Evolutionary conservation across 352 stramenopile species (phyloP).

Genomic region (Globisporangium takayamanum): DNA sequence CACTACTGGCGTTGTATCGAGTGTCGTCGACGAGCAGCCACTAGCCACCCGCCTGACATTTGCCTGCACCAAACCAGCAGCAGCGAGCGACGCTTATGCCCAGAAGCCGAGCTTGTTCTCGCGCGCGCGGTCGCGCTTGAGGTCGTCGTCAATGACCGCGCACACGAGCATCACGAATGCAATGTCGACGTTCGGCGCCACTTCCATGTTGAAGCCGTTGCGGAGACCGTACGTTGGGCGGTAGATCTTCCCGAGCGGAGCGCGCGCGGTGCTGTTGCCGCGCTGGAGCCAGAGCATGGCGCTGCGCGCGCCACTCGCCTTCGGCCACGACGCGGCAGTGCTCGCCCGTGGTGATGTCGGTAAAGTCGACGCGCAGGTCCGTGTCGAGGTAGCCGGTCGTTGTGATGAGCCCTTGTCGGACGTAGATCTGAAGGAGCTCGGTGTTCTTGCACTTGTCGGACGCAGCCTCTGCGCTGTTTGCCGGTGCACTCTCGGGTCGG

Average conservation of each 20-base stretch:
- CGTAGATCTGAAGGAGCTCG: constrained; percentile 8
- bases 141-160: constrained; percentile 7
- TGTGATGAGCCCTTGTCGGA: constrained; percentile 1
- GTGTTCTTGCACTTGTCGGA: not conserved
- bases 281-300: constrained; percentile 7
- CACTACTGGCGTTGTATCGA: too few relatives aligned
- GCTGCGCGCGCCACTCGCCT: constrained; percentile 6
- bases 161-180: constrained; percentile 7
- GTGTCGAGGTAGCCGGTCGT: constrained; percentile 3
- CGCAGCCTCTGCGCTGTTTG: not conserved
- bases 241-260: constrained; percentile 4
- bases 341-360: constrained; percentile 4
- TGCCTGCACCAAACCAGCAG: too few relatives aligned
- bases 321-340: constrained; percentile 4
- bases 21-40: too few relatives aligned
- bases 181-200: constrained; percentile 5
- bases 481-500: not conserved
- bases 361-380: constrained; percentile 8
- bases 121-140: constrained; percentile 1
- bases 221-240: not conserved
- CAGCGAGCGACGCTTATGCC: not conserved
- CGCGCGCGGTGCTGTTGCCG: not conserved
- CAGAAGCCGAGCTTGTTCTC: constrained; percentile 1
- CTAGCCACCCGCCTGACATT: too few relatives aligned
- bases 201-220: constrained; percentile 2